Evolutionary conservation across 108 stramenopile genomes (phyloP).

Genomic region (Pseudonitzschia multiseries): DNA sequence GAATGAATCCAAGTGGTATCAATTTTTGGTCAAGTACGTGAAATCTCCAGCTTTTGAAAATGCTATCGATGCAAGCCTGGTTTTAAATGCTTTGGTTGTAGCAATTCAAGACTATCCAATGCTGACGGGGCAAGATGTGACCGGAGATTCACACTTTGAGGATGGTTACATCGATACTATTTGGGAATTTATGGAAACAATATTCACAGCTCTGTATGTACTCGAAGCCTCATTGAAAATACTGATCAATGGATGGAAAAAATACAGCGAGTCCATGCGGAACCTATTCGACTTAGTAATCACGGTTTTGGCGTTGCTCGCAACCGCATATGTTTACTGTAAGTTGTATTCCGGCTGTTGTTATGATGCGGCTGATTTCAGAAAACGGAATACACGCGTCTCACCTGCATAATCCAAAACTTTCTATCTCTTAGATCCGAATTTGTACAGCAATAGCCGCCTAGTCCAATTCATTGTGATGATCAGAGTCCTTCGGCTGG

Average conservation of each 20-base stretch:
- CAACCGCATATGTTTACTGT: slow-evolving; percentile 64
- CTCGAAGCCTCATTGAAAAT: slow-evolving; percentile 69
- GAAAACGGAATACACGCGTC: background rate
- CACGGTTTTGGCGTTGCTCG: slow-evolving; percentile 53
- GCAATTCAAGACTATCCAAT: slow-evolving; percentile 68
- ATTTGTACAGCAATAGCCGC: slow-evolving; percentile 48
- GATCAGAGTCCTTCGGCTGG: slow-evolving; percentile 70
- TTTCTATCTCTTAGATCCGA: slow-evolving; percentile 35
- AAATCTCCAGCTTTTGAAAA: slow-evolving; percentile 56
- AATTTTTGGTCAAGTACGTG: slow-evolving; percentile 35
- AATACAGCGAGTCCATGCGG: slow-evolving; percentile 49
- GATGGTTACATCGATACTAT: slow-evolving; percentile 54
- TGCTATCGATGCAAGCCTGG: slow-evolving; percentile 56
- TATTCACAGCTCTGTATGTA: slow-evolving; percentile 66
- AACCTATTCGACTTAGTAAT: slow-evolving; percentile 74
- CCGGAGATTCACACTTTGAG: slow-evolving; percentile 22
- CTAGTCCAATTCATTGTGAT: slow-evolving; percentile 75
- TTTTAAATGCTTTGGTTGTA: slow-evolving; percentile 69
- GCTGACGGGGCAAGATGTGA: slow-evolving; percentile 49
- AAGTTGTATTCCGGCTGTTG: background rate
- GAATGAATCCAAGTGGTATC: slow-evolving; percentile 39
- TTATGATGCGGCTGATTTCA: background rate
- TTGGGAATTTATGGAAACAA: slow-evolving; percentile 60
- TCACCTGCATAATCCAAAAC: background rate
- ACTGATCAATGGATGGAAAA: slow-evolving; percentile 60